Evolutionary conservation across 2,329 filamentous ascomycete genomes (phyloP).

Genomic region (Rosellinia necatrix): DNA sequence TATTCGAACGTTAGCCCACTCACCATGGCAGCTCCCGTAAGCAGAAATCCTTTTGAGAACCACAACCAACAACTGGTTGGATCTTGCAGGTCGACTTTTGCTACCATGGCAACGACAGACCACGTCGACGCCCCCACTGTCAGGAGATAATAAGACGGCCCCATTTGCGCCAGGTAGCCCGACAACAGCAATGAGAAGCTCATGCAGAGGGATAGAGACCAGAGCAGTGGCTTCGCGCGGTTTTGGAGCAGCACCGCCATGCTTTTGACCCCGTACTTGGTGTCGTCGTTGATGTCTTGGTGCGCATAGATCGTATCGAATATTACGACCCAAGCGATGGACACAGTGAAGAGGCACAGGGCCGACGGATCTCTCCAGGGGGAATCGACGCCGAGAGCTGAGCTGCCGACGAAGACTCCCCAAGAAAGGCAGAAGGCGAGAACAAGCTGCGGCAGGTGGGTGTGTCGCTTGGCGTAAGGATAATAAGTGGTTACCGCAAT

Average conservation of each 20-base stretch:
- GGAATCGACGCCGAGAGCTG: conserved; percentile 8
- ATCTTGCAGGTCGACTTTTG: conserved; percentile 22
- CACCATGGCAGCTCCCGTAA: conserved; percentile 10
- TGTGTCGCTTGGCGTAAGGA: conserved; percentile 38
- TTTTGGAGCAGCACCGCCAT: conserved; percentile 31
- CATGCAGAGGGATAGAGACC: neutral
- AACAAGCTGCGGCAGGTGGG: conserved; percentile 36
- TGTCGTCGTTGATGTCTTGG: conserved; percentile 36
- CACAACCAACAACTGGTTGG: conserved; percentile 28
- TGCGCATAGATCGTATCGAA: conserved; percentile 41
- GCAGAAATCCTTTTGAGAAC: conserved; percentile 30
- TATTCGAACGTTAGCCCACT: conserved; percentile 12
- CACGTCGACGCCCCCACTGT: conserved; percentile 2
- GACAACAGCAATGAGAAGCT: neutral
- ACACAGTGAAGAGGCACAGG: conserved; percentile 23
- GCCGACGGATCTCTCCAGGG: conserved; percentile 19
- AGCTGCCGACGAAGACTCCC: conserved; percentile 30
- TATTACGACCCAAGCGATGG: conserved; percentile 31
- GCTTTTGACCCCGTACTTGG: conserved; percentile 34
- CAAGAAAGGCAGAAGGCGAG: conserved; percentile 36
- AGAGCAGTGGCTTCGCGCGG: conserved; percentile 12
- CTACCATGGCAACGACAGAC: conserved; percentile 20
- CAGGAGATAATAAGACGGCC: conserved; percentile 7
- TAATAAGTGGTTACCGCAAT: conserved; percentile 32
- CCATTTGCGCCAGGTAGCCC: neutral